These are phyloP conservation scores for Rutstroemia sp. DNA, from an alignment of 2,329 filamentous ascomycete species.

Conservation along the genomic window DNA sequence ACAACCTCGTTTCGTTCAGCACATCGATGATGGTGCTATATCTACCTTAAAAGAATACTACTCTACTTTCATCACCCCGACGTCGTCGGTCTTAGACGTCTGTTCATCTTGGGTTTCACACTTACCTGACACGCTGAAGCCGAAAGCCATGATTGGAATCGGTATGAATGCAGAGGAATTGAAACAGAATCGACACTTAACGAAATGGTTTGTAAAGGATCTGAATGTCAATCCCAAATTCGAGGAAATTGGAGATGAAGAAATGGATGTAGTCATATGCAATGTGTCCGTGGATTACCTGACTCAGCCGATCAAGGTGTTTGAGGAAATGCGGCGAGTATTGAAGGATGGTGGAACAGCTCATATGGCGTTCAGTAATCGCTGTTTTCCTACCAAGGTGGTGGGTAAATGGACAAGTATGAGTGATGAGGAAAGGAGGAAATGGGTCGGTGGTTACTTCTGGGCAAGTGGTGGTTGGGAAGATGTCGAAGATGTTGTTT, in stretches of 20 bases:
- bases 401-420: constrained; percentile 40
- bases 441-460: constrained; percentile 45
- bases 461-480: constrained; percentile 39
- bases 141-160: constrained; percentile 33
- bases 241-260: constrained; percentile 14
- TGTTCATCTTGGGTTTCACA: constrained; percentile 41
- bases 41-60: constrained; percentile 39
- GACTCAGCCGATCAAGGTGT: constrained; percentile 37
- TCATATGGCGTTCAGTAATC: constrained; percentile 44
- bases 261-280: constrained; percentile 40
- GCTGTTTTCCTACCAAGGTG: constrained; percentile 47
- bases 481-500: constrained; percentile 44
- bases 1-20: constrained; percentile 42
- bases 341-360: constrained; percentile 37
- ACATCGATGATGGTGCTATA: constrained; percentile 45
- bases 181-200: constrained; percentile 33
- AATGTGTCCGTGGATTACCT: constrained; percentile 46
- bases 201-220: constrained; percentile 33
- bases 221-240: constrained; percentile 33
- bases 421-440: constrained; percentile 36
- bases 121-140: constrained; percentile 28
- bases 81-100: constrained; percentile 39
- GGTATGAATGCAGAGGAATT: constrained; percentile 43
- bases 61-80: constrained; percentile 32
- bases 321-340: constrained; percentile 33